Base-by-base conservation (phyloP, 371 early-diverging fungal species). In the Mortierella sp. region DNA sequence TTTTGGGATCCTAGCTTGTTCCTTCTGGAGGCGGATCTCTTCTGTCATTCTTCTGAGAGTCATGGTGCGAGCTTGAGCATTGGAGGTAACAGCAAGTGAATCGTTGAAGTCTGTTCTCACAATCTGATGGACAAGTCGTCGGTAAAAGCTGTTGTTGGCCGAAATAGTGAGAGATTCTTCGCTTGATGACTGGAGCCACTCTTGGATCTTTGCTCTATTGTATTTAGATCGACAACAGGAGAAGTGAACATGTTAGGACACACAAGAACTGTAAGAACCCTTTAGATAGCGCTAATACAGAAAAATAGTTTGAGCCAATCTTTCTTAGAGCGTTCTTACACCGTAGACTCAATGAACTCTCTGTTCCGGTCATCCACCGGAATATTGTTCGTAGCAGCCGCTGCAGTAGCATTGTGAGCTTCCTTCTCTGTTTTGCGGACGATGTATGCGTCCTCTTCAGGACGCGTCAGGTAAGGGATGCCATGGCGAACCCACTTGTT, bases 401-500 rank as follows among this genome's bases (percentile, higher is more conserved):
- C 32, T 59, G 57, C 24, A 75, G 80, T 23, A 63, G 80, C 32
- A 48, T 53, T 11, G 55, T 63, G 19, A 30, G 79, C 60, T 23
- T 59, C 60, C 44, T 55, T 63, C 28, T 80, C 81, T 32, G 82
- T 78, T 27, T 78, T 70, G 23, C 72, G 69, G 14, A 46, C 15
- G 21, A 73, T 49, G 21, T 81, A 62, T 4, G 68, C 56, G 7
- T 63, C 70, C 26, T 88, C 86, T 34, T 90, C 85, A 5, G 80
- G 80, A 0, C 64, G 62, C 26, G 82, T 85, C 76, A 89, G 55
- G 51, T 83, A 90, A 1, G 88, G 87, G 19, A 89, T 83, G 23
- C 93, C 93, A 61, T 83, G 68, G 24, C 80, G 63, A n/a, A 89
- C 80, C 81, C 84, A 86, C 56, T 88, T 86, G 80, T 91, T 90